These are phyloP conservation scores for Mycena sanguinolenta DNA, from an alignment of 768 basidiomycete genomes.

Conservation along the genomic window DNA sequence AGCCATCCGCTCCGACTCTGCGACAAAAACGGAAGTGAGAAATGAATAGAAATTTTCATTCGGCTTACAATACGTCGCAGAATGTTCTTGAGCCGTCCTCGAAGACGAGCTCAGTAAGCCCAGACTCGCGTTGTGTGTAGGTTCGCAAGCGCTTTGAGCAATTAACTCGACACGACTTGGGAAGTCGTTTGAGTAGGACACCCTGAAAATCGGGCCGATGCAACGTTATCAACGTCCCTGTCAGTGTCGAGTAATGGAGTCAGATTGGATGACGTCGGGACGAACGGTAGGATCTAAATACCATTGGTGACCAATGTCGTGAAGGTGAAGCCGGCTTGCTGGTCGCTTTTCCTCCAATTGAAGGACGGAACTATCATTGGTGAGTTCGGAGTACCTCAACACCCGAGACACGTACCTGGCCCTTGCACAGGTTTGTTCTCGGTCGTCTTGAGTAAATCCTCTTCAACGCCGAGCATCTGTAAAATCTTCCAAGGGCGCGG, in stretches of 20 bases:
- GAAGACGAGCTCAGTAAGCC: slow-evolving; percentile 65
- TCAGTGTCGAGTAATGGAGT: slow-evolving; percentile 17
- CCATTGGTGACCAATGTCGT: slow-evolving; percentile 70
- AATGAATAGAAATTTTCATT: not conserved
- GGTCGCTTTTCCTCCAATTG: slow-evolving; percentile 73
- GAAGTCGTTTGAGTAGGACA: slow-evolving; percentile 65
- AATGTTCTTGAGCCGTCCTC: slow-evolving; percentile 70
- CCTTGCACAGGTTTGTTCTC: slow-evolving; percentile 55
- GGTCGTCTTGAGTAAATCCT: slow-evolving; percentile 56
- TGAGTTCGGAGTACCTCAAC: slow-evolving; percentile 12
- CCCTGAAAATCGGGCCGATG: slow-evolving; percentile 80
- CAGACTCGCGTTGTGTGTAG: slow-evolving; percentile 60
- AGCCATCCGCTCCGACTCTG: slow-evolving; percentile 42
- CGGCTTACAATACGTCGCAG: slow-evolving; percentile 68
- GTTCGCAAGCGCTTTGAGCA: slow-evolving; percentile 72
- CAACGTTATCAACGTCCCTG: slow-evolving; percentile 66
- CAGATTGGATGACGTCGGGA: slow-evolving; percentile 11
- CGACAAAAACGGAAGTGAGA: slow-evolving; percentile 6
- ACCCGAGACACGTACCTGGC: slow-evolving; percentile 48
- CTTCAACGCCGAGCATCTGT: slow-evolving; percentile 59
- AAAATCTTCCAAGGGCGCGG: slow-evolving; percentile 65
- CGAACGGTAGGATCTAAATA: slow-evolving; percentile 41
- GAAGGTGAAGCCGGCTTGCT: slow-evolving; percentile 65
- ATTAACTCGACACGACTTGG: slow-evolving; percentile 59
- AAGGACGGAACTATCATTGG: slow-evolving; percentile 61